A percentile compares a stretch with the other conserved stretches of the same genome.
Conservation (phyloP, 108 stramenopile genomes). For the Skeletonema marinoi region DNA sequence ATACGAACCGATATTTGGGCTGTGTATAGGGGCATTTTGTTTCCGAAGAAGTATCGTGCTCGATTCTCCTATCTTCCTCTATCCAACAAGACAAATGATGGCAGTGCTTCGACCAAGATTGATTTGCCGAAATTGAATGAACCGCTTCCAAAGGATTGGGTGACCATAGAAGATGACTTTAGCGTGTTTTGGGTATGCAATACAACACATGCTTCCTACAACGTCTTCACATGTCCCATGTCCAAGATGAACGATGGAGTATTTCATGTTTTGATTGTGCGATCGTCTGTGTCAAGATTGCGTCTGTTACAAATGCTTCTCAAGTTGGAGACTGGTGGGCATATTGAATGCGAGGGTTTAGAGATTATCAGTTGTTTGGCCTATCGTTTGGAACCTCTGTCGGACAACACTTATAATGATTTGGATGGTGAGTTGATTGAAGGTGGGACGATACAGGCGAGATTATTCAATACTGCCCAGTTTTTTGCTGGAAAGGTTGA, state of each 20-base stretch:
- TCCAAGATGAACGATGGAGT: constrained; percentile 76
- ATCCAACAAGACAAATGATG: neutral
- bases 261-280: constrained; percentile 76
- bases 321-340: constrained; percentile 72
- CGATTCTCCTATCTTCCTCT: constrained; percentile 73
- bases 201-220: constrained; percentile 69
- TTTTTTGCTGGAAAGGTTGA: constrained; percentile 41
- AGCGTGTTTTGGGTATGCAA: constrained; percentile 87
- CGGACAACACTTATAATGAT: constrained; percentile 71
- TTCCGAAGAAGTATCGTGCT: constrained; percentile 61
- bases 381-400: constrained; percentile 73
- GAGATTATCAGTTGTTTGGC: constrained; percentile 80
- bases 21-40: constrained; percentile 60
- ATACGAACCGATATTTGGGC: constrained; percentile 85
- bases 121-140: constrained; percentile 58
- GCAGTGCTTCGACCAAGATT: neutral
- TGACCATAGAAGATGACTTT: constrained; percentile 71
- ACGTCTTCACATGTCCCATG: constrained; percentile 65
- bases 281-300: constrained; percentile 58
- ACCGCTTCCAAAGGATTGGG: constrained; percentile 61
- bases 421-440: constrained; percentile 90
- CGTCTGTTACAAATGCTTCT: constrained; percentile 64
- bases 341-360: constrained; percentile 54
- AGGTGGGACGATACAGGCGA: constrained; percentile 80
- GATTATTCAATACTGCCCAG: constrained; percentile 46